phyloP scores from a whole-genome alignment of 2,329 filamentous ascomycete species.

The Lachnellula cervina region DNA sequence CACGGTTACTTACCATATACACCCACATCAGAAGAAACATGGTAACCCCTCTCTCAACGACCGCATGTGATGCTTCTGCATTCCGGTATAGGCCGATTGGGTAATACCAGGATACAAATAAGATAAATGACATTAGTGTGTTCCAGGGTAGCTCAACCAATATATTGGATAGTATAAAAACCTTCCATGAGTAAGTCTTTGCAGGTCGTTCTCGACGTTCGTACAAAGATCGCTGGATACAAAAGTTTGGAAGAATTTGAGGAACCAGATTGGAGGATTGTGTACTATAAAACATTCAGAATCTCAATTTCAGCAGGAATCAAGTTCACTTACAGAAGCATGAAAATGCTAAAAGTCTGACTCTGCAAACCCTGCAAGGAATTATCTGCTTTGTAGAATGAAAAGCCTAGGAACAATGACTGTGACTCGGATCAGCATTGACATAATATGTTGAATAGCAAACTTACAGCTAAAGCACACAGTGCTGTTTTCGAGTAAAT shows the following conservation, averaged over 20 bases:
- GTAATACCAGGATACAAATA: slow-evolving; percentile 82
- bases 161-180: slow-evolving; percentile 43
- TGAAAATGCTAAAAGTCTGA: slow-evolving; percentile 67
- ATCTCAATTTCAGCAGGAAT: no score
- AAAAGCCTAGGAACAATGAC: slow-evolving; percentile 59
- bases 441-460: no score
- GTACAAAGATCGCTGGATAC: slow-evolving; percentile 47
- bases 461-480: slow-evolving; percentile 34
- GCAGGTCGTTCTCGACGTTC: slow-evolving; percentile 42
- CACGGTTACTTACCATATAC: no score
- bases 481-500: slow-evolving; percentile 66
- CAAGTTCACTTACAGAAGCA: slow-evolving; percentile 46
- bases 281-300: slow-evolving; percentile 47
- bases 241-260: slow-evolving; percentile 64
- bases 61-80: slow-evolving; percentile 19
- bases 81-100: slow-evolving; percentile 63
- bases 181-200: slow-evolving; percentile 34
- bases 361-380: slow-evolving; percentile 64
- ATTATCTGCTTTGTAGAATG: slow-evolving; percentile 56
- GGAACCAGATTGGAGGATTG: slow-evolving; percentile 57
- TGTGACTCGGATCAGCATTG: no score
- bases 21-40: slow-evolving; percentile 67
- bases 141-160: slow-evolving; percentile 85
- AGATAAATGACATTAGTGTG: slow-evolving; percentile 65
- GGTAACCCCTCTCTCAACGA: slow-evolving; percentile 39